phyloP scores from a whole-genome alignment of 495 filamentous ascomycete genomes.

The Polyplosphaeria fusca region DNA sequence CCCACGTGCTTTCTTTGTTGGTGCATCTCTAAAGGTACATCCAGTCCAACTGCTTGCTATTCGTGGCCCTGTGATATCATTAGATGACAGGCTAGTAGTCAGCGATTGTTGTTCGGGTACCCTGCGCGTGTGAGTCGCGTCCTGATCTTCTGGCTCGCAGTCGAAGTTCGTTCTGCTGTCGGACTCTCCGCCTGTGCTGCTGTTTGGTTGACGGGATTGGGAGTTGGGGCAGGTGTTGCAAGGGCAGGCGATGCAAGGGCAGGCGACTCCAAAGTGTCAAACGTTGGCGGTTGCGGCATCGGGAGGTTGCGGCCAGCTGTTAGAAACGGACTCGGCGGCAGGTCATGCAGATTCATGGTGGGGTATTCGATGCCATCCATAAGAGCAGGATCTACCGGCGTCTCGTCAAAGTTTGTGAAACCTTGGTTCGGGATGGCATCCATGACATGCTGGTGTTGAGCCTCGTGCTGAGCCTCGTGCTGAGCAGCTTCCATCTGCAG shows the following conservation, averaged over 20 bases:
- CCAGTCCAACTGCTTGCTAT: too few species aligned
- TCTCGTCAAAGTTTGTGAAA: slow-evolving; percentile 6
- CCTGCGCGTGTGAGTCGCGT: slow-evolving; percentile 20
- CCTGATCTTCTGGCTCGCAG: slow-evolving; percentile 11
- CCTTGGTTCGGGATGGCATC: background rate
- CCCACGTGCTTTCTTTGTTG: too few species aligned
- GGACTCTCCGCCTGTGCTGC: background rate
- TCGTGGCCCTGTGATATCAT: too few species aligned
- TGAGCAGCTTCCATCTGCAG: slow-evolving; percentile 26
- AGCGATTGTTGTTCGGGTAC: slow-evolving; percentile 4
- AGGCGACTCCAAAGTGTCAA: slow-evolving; percentile 2
- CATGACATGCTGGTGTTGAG: too few species aligned
- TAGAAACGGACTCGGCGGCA: slow-evolving; percentile 28
- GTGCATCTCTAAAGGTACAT: too few species aligned
- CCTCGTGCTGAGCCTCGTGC: background rate
- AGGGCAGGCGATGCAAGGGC: background rate
- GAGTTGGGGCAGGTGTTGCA: too few species aligned
- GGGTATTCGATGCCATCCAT: slow-evolving; percentile 19
- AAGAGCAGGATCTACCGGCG: slow-evolving; percentile 27
- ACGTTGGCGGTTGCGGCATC: slow-evolving; percentile 1
- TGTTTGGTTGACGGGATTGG: too few species aligned
- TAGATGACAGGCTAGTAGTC: too few species aligned
- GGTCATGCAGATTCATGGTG: slow-evolving; percentile 17
- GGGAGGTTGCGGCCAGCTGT: slow-evolving; percentile 13
- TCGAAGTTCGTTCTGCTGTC: slow-evolving; percentile 6